phyloP scores from a whole-genome alignment of 2,329 filamentous ascomycete genomes.

The Tolypocladium sp. region DNA sequence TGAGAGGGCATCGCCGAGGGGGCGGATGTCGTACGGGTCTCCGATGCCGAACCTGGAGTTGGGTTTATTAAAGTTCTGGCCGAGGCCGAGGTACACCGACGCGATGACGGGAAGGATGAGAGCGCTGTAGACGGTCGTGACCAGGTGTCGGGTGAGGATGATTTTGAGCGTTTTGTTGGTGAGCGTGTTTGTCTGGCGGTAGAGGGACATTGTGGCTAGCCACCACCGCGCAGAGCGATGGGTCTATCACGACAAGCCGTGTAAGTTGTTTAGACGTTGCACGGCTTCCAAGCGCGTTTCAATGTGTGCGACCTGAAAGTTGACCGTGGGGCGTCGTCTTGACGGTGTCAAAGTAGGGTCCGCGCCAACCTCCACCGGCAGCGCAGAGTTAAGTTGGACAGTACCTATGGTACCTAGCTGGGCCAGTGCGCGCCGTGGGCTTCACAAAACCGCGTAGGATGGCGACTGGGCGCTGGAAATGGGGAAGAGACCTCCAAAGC shows the following conservation, averaged over 20 bases:
- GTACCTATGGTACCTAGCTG: background rate
- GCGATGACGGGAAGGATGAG: constrained; percentile 47
- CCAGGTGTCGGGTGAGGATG: constrained; percentile 38
- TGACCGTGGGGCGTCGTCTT: background rate
- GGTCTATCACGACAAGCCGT: background rate
- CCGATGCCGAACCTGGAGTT: constrained; percentile 66
- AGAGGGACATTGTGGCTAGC: constrained; percentile 32
- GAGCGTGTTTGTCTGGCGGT: constrained; percentile 45
- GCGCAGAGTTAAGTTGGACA: background rate
- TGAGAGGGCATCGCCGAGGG: constrained; percentile 53
- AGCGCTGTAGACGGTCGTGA: constrained; percentile 43
- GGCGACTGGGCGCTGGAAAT: background rate
- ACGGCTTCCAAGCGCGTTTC: background rate
- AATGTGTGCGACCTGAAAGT: background rate
- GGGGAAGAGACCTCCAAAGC: background rate
- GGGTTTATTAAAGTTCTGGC: constrained; percentile 70
- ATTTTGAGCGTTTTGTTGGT: constrained; percentile 50
- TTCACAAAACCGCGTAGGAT: background rate
- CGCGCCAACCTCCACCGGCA: background rate
- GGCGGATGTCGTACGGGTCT: constrained; percentile 45
- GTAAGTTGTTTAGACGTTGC: too few relatives aligned
- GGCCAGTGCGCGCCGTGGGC: background rate
- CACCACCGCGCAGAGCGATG: background rate
- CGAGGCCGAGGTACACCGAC: constrained; percentile 51
- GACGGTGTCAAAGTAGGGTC: background rate